A percentile compares a stretch with the other conserved stretches of the same genome.
These are phyloP conservation scores for Saccharomycopsis selenospora DNA, from an alignment of 805 yeast species.

Conservation along the genomic window DNA sequence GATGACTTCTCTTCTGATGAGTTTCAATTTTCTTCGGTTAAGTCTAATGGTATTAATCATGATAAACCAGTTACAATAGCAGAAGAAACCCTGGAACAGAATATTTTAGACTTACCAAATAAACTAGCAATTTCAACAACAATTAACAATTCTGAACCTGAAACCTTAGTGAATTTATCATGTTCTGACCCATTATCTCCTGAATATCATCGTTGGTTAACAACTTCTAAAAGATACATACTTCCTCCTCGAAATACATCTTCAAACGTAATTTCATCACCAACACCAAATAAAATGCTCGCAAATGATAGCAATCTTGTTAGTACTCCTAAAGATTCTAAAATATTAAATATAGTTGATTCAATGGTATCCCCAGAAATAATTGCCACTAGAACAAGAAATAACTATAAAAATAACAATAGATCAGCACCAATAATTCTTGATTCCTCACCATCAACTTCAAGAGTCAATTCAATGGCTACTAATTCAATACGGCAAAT, in stretches of 20 bases:
- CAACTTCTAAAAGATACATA: conserved; percentile 3
- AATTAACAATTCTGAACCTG: too few species aligned
- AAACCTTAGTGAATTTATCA: too few species aligned
- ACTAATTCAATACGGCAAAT: background rate
- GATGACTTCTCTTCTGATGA: background rate
- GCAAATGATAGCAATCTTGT: too few species aligned
- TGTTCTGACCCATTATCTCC: conserved; percentile 6
- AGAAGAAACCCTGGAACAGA: too few species aligned
- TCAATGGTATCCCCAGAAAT: background rate
- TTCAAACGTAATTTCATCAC: background rate
- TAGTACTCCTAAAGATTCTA: too few species aligned
- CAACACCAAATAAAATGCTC: background rate
- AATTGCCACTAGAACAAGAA: background rate
- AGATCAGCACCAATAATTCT: background rate
- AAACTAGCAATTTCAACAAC: too few species aligned
- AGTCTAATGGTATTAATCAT: too few species aligned
- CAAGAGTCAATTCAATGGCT: background rate
- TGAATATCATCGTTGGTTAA: conserved; percentile 3
- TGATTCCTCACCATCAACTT: background rate
- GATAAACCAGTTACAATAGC: too few species aligned
- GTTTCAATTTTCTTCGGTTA: too few species aligned
- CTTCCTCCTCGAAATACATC: background rate
- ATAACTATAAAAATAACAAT: too few species aligned
- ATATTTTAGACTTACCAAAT: too few species aligned
- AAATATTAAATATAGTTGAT: background rate